Conservation (phyloP, 1,284 basidiomycete species). For the Trichosporon coremiiforme region DNA sequence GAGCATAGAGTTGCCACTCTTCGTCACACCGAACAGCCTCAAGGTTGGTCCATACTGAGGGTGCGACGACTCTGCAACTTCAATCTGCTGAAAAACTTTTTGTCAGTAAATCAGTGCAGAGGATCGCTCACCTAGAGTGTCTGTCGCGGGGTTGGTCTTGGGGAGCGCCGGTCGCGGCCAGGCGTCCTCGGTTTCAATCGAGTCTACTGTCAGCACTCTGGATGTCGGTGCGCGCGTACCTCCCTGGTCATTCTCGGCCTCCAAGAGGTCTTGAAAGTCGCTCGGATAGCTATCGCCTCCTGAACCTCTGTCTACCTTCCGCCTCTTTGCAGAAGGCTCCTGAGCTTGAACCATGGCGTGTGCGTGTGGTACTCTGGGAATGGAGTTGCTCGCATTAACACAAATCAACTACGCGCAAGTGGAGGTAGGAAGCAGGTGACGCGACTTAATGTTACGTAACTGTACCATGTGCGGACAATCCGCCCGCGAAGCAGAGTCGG, state of each 20-base stretch:
- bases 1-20: constrained; percentile 84
- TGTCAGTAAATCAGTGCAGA: neutral
- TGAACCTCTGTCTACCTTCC: constrained; percentile 35
- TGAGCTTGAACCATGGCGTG: constrained; percentile 2
- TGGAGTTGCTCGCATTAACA: neutral
- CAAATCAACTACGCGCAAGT: constrained; percentile 18
- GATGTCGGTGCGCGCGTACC: constrained; percentile 29
- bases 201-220: constrained; percentile 32
- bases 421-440: constrained; percentile 9
- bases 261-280: constrained; percentile 73
- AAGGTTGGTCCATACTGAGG: constrained; percentile 62
- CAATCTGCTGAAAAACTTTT: constrained; percentile 88
- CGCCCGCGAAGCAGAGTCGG: neutral
- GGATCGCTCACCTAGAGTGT: constrained; percentile 63
- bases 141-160: constrained; percentile 63
- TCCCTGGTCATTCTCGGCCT: constrained; percentile 64
- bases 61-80: constrained; percentile 75
- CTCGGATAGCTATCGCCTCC: constrained; percentile 61
- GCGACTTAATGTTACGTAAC: constrained; percentile 3
- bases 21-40: constrained; percentile 83
- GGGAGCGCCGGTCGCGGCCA: constrained; percentile 74
- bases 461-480: neutral
- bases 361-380: too few relatives aligned
- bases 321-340: constrained; percentile 42
- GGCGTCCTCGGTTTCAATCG: constrained; percentile 60